Evolutionary conservation across 148 eudicot genomes (phyloP), one percentile per base, ranked within the genome.

Genomic region (Polygonum maritimum): DNA sequence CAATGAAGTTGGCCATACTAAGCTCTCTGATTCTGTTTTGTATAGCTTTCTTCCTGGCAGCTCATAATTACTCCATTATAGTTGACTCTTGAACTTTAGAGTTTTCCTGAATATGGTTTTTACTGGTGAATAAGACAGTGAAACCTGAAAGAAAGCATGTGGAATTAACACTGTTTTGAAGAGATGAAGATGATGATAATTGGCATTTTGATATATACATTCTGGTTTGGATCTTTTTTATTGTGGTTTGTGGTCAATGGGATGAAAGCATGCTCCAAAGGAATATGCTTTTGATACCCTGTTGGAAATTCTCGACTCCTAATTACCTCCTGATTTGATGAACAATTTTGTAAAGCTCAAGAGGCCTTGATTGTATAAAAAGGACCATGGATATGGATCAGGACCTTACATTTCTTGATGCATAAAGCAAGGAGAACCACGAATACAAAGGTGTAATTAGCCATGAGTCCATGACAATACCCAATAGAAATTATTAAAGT

Each of bases 1-100:
- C 54, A 72, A 21, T 72, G 75, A 72, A 41, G 33, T 4, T 72
- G 75, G 54, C 38, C 54, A 48, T 72, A 16, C 12, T 72, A 48
- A 72, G 75, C 75, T 72, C 54, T 72, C 52, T 72, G 54, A 72
- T 72, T 11, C 54, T 72, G 52, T 48, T 44, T 44, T 72, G 75
- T 72, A 72, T 72, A 72, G 75, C 36, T 72, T 72, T 72, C 71
- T 67, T 67, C 21, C 9, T 67, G 21, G 71, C 71, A 14, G 18
- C 44, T 38, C 71, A 16, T 14, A 67, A 67, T 35, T 65, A 41
- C 45, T 67, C 2, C 44, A 36, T 16, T 7, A 16, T 67, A 67
- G 10, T 16, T 13, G 71, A 67, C 71, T 67, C 45, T 5, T 31
- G 13, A 62, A 6, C 38, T 62, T 26, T 36, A 14, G 19, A 67